Conservation (phyloP, 352 stramenopile species). For the Globisporangium lucens region DNA sequence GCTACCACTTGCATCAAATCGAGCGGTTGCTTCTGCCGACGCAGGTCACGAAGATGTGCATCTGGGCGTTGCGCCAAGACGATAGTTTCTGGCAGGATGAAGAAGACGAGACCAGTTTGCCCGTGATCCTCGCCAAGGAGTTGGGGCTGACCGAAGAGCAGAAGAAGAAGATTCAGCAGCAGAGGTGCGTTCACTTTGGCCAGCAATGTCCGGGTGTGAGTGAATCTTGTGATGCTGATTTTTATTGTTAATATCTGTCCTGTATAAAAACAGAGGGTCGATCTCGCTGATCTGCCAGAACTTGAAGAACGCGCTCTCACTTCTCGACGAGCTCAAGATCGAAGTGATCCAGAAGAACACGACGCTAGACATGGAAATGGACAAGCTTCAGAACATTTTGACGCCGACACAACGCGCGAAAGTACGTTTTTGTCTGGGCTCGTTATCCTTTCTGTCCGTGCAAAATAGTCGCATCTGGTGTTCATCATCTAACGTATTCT, state of each 20-base stretch:
- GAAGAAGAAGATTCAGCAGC: conserved; percentile 92
- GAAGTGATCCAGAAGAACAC: conserved; percentile 90
- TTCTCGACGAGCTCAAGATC: conserved; percentile 88
- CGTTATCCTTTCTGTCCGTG: not conserved
- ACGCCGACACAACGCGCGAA: conserved; percentile 92
- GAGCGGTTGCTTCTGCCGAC: conserved; percentile 92
- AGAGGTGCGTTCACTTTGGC: conserved; percentile 45
- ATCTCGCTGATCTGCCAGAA: conserved; percentile 87
- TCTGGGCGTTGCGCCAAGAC: conserved; percentile 89
- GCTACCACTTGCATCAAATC: conserved; percentile 93
- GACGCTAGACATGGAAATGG: conserved; percentile 92
- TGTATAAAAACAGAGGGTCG: conserved; percentile 25
- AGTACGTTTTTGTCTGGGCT: conserved; percentile 24
- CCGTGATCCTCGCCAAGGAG: conserved; percentile 88
- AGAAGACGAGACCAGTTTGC: conserved; percentile 88
- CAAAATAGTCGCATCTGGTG: not conserved
- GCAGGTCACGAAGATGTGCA: conserved; percentile 93
- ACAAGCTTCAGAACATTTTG: conserved; percentile 92
- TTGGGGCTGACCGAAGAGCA: conserved; percentile 90
- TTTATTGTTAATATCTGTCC: too few relatives aligned
- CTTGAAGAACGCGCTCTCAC: conserved; percentile 78
- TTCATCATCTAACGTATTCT: not conserved
- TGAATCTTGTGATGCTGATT: not conserved
- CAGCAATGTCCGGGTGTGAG: not conserved
- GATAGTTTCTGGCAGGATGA: conserved; percentile 89